A percentile compares a stretch with the other conserved stretches of the same genome.
phyloP scores from a whole-genome alignment of 2,329 filamentous ascomycete genomes.

The Colletotrichum neosansevieriae region DNA sequence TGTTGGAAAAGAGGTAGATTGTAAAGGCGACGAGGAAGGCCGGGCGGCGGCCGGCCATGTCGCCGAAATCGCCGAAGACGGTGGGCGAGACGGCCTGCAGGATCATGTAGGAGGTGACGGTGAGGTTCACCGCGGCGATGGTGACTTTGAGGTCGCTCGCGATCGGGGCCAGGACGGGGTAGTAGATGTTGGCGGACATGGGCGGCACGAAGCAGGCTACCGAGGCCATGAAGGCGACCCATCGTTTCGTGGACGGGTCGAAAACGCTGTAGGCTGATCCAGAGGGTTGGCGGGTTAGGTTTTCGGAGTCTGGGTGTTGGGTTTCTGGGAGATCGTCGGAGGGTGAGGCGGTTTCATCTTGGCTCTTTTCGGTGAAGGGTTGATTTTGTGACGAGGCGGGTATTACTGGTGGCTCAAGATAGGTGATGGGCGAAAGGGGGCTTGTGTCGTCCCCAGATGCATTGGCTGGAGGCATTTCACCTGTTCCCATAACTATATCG shows the following conservation, averaged over 20 bases:
- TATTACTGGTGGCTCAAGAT: not conserved
- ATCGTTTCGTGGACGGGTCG: slow-evolving; percentile 57
- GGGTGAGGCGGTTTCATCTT: slow-evolving; percentile 1
- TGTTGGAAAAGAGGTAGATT: slow-evolving; percentile 69
- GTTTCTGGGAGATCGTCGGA: not conserved
- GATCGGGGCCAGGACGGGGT: slow-evolving; percentile 56
- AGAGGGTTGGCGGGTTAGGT: slow-evolving; percentile 48
- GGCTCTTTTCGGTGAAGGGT: not conserved
- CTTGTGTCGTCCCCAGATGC: not conserved
- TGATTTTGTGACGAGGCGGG: not conserved
- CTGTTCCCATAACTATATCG: slow-evolving; percentile 10
- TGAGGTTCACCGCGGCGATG: slow-evolving; percentile 59
- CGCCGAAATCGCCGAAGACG: slow-evolving; percentile 72
- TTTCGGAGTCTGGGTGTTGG: slow-evolving; percentile 43
- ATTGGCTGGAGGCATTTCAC: not conserved
- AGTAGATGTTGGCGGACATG: slow-evolving; percentile 70
- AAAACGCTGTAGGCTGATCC: slow-evolving; percentile 53
- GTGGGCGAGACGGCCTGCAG: slow-evolving; percentile 72
- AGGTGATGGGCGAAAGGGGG: not conserved
- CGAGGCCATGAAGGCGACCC: slow-evolving; percentile 66
- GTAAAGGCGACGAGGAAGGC: slow-evolving; percentile 69
- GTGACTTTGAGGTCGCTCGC: slow-evolving; percentile 55
- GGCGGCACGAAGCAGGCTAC: slow-evolving; percentile 67
- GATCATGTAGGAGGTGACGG: slow-evolving; percentile 72
- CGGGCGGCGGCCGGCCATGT: slow-evolving; percentile 70